A percentile compares a stretch with the other conserved stretches of the same genome.
These are phyloP conservation scores for Globisporangium spiculum DNA, from an alignment of 352 stramenopile species.

Conservation along the genomic window DNA sequence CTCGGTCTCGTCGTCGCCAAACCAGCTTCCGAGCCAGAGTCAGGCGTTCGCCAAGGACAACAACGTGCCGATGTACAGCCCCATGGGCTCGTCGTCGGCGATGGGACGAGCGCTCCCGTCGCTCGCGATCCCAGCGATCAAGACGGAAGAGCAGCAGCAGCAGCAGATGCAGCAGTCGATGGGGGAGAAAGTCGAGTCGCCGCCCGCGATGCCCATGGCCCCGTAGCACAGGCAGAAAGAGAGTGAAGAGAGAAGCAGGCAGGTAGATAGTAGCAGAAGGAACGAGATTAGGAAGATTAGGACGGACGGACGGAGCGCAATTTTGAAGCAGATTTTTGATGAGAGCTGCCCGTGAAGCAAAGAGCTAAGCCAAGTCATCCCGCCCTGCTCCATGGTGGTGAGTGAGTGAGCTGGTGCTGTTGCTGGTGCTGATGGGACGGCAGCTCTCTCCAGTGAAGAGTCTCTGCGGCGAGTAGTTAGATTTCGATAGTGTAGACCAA, in stretches of 20 bases:
- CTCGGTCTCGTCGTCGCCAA: slow-evolving; percentile 9
- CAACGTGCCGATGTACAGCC: slow-evolving; percentile 19
- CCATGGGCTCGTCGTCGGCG: slow-evolving; percentile 18
- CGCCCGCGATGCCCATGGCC: not conserved
- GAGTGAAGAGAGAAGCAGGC: not conserved
- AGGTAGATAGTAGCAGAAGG: not conserved
- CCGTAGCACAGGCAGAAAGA: not conserved
- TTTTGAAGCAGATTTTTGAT: not conserved
- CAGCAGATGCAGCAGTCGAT: not conserved
- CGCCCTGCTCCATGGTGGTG: not conserved
- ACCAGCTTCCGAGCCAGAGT: not conserved
- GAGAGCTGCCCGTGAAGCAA: not conserved
- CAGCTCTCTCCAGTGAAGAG: not conserved
- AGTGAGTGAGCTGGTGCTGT: not conserved
- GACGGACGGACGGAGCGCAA: not conserved
- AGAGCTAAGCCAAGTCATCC: not conserved
- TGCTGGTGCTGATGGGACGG: too few species aligned
- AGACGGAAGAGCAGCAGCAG: not conserved
- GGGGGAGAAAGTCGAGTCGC: not conserved
- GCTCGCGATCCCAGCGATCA: slow-evolving; percentile 17
- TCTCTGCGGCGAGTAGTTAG: slow-evolving; percentile 5
- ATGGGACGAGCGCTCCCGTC: slow-evolving; percentile 21
- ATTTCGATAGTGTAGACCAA: slow-evolving; percentile 10
- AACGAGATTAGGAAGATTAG: not conserved
- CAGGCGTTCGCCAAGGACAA: slow-evolving; percentile 1